Percentiles rank a stretch among this genome's conserved stretches.
Conservation (phyloP, 371 early-diverging fungal genomes). For the Lichtheimia hyalospora region DNA sequence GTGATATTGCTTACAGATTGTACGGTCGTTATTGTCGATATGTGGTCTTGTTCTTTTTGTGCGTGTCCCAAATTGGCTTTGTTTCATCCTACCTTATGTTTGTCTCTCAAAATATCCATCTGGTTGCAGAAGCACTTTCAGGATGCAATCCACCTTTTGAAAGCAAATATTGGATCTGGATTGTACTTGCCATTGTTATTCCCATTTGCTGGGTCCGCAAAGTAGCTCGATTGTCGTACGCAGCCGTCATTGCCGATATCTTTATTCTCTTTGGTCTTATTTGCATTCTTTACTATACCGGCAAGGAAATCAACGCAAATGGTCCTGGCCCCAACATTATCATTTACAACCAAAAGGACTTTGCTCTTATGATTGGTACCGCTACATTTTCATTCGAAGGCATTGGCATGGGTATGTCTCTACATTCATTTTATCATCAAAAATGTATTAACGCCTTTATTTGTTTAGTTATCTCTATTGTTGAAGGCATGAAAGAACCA, state of each 20-base stretch:
- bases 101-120: slow-evolving; percentile 77
- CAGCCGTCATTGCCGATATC: slow-evolving; percentile 77
- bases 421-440: no score
- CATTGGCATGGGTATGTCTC: slow-evolving; percentile 42
- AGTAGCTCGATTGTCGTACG: slow-evolving; percentile 70
- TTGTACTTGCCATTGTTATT: slow-evolving; percentile 66
- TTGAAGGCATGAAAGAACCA: slow-evolving; percentile 63
- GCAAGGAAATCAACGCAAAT: slow-evolving; percentile 49
- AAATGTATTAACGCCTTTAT: background rate
- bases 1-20: slow-evolving; percentile 71
- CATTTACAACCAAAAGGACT: slow-evolving; percentile 44
- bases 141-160: slow-evolving; percentile 54
- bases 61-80: slow-evolving; percentile 79
- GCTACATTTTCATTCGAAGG: slow-evolving; percentile 89
- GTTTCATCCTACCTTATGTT: slow-evolving; percentile 85
- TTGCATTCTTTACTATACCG: slow-evolving; percentile 66
- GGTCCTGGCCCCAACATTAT: slow-evolving; percentile 57
- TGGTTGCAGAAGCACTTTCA: slow-evolving; percentile 59
- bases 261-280: slow-evolving; percentile 77
- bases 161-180: slow-evolving; percentile 62
- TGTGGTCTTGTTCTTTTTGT: slow-evolving; percentile 66
- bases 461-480: slow-evolving; percentile 49
- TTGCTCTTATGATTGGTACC: slow-evolving; percentile 80
- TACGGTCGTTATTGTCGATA: slow-evolving; percentile 68
- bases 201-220: slow-evolving; percentile 81